phyloP scores from a whole-genome alignment of 306 rosid genomes.

The Nissolia schottii region DNA sequence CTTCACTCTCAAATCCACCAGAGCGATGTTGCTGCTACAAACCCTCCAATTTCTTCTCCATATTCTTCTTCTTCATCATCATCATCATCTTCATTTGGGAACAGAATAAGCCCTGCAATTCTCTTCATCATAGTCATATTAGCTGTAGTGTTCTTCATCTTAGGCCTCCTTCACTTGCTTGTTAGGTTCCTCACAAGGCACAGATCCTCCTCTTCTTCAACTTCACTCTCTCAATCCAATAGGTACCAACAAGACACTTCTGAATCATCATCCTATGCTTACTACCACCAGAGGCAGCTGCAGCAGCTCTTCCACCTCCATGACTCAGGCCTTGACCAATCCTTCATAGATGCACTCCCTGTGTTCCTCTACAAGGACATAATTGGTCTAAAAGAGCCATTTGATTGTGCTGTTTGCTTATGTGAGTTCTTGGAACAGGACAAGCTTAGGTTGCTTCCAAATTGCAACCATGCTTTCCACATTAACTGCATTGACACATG shows the following conservation, averaged over 20 bases:
- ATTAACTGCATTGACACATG: slow-evolving; percentile 89
- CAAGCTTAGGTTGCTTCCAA: slow-evolving; percentile 72
- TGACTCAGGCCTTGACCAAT: slow-evolving; percentile 90
- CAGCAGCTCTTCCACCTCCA: slow-evolving; percentile 95
- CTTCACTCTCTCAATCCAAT: slow-evolving; percentile 59
- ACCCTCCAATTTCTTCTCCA: slow-evolving; percentile 37
- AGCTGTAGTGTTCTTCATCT: slow-evolving; percentile 73
- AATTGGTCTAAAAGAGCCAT: slow-evolving; percentile 69
- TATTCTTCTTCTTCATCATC: slow-evolving; percentile 27
- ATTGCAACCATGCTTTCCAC: slow-evolving; percentile 92
- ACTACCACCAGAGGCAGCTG: slow-evolving; percentile 82
- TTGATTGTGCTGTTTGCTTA: slow-evolving; percentile 94
- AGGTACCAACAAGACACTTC: slow-evolving; percentile 67
- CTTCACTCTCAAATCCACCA: slow-evolving; percentile 46
- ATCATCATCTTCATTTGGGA: slow-evolving; percentile 48
- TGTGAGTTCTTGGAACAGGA: slow-evolving; percentile 84
- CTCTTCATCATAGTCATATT: slow-evolving; percentile 68
- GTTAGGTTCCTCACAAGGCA: slow-evolving; percentile 64
- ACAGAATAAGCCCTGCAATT: slow-evolving; percentile 70
- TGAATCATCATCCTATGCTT: slow-evolving; percentile 60
- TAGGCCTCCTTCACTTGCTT: slow-evolving; percentile 79
- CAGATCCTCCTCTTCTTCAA: slow-evolving; percentile 62
- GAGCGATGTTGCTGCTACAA: slow-evolving; percentile 32
- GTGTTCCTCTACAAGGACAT: slow-evolving; percentile 74
- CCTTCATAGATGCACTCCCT: slow-evolving; percentile 89